Conservation (phyloP, 257 asterid genomes). For the Nicotiana knightiana region DNA sequence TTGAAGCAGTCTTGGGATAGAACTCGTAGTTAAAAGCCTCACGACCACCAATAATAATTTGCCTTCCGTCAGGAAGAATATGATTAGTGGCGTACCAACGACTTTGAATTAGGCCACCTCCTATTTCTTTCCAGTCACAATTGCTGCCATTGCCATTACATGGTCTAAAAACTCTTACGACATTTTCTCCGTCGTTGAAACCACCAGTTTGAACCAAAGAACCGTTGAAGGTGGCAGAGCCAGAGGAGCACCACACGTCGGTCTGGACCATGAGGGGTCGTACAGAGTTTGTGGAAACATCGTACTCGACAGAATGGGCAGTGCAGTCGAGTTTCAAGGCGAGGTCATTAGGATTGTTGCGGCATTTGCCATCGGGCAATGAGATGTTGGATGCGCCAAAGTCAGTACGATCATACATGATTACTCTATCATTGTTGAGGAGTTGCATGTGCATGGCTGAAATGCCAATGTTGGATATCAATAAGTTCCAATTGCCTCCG, state of each 20-base stretch:
- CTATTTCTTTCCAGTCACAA: conserved; percentile 33
- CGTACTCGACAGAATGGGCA: conserved; percentile 63
- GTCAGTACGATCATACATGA: conserved; percentile 64
- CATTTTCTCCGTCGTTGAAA: conserved; percentile 60
- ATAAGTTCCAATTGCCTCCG: conserved; percentile 8
- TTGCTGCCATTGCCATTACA: conserved; percentile 11
- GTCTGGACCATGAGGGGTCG: conserved; percentile 49
- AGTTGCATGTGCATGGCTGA: conserved; percentile 91
- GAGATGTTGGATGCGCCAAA: conserved; percentile 63
- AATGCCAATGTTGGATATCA: conserved; percentile 42
- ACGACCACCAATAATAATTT: conserved; percentile 39
- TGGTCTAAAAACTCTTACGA: conserved; percentile 22
- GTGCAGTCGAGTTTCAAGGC: conserved; percentile 48
- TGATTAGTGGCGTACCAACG: conserved; percentile 53
- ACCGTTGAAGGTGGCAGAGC: conserved; percentile 52
- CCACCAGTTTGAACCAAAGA: conserved; percentile 70
- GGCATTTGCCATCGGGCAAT: conserved; percentile 39
- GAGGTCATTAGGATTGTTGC: conserved; percentile 35
- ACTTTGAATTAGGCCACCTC: neutral
- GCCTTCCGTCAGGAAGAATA: conserved; percentile 28
- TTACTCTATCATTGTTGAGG: conserved; percentile 47
- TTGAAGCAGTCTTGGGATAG: conserved; percentile 21
- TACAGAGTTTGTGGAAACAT: conserved; percentile 23
- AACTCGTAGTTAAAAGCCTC: conserved; percentile 35
- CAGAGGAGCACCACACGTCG: conserved; percentile 84